Conservation (phyloP, 2,329 filamentous ascomycete genomes). For the Monosporascus sp. region DNA sequence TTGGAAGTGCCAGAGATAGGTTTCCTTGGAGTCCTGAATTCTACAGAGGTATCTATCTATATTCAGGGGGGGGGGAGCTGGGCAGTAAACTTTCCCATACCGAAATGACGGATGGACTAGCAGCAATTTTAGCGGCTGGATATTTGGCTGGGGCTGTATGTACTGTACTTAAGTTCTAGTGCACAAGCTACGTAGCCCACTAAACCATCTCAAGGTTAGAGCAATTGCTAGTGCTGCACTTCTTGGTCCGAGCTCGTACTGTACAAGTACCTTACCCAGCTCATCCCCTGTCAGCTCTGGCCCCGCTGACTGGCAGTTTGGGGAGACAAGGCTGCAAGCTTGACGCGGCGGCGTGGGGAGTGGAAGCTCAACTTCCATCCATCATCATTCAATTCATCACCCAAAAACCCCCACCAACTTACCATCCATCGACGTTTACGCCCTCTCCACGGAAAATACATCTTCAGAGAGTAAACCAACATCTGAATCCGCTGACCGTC, state of each 20-base stretch:
- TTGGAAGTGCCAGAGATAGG: neutral
- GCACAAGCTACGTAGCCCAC: neutral
- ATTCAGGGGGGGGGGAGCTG: no score
- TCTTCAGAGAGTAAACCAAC: neutral
- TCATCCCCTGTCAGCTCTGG: neutral
- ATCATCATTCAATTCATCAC: constrained; percentile 6
- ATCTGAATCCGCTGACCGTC: neutral
- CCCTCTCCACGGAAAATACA: constrained; percentile 4
- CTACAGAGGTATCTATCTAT: no score
- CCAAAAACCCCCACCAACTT: neutral
- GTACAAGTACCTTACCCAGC: neutral
- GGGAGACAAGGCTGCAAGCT: constrained; percentile 46
- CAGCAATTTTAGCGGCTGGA: no score
- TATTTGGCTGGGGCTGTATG: neutral
- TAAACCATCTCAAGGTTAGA: neutral
- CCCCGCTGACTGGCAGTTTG: neutral
- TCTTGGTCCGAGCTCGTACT: neutral
- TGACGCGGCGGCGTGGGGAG: constrained; percentile 20
- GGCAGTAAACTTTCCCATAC: no score
- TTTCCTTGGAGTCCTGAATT: neutral
- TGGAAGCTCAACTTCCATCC: constrained; percentile 11
- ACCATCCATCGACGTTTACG: neutral
- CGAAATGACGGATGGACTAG: no score
- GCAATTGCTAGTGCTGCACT: neutral
- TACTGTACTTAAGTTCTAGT: neutral